phyloP scores from a whole-genome alignment of 768 basidiomycete species.

The Mycena amicta region DNA sequence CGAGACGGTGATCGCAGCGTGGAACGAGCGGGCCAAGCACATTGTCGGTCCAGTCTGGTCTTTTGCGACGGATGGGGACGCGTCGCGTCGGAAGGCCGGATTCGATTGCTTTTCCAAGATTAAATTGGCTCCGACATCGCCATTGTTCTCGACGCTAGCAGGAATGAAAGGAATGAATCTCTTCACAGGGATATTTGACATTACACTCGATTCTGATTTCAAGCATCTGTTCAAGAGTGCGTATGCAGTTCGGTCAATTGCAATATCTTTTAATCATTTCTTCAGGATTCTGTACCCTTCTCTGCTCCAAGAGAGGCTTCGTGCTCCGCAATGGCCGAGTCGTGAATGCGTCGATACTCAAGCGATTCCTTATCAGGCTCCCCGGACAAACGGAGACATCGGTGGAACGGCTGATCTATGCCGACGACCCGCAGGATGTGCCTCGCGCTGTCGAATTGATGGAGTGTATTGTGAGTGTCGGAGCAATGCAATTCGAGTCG shows the following conservation, averaged over 20 bases:
- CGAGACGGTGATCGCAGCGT: slow-evolving; percentile 2
- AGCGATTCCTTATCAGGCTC: neutral
- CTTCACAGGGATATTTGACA: slow-evolving; percentile 7
- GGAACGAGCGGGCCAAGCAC: neutral
- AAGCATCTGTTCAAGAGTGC: slow-evolving; percentile 25
- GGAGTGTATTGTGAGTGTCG: slow-evolving; percentile 4
- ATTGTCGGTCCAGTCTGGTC: slow-evolving; percentile 19
- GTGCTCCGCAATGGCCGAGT: slow-evolving; percentile 3
- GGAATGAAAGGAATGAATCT: slow-evolving; percentile 20
- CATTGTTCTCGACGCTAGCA: slow-evolving; percentile 6
- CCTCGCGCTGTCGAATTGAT: slow-evolving; percentile 33
- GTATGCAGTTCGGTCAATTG: slow-evolving; percentile 16
- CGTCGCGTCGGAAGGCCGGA: slow-evolving; percentile 6
- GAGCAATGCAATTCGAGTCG: neutral
- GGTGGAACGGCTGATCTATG: neutral
- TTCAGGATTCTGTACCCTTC: slow-evolving; percentile 3
- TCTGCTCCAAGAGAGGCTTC: slow-evolving; percentile 1
- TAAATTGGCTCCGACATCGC: neutral
- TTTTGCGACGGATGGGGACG: slow-evolving; percentile 23
- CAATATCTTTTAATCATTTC: too few species aligned
- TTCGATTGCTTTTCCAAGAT: slow-evolving; percentile 4
- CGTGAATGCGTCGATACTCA: slow-evolving; percentile 2
- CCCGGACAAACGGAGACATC: neutral
- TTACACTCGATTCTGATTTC: slow-evolving; percentile 21
- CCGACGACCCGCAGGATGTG: slow-evolving; percentile 35